These are phyloP conservation scores for Naganishia liquefaciens DNA, from an alignment of 1,284 basidiomycete genomes.

Conservation along the genomic window DNA sequence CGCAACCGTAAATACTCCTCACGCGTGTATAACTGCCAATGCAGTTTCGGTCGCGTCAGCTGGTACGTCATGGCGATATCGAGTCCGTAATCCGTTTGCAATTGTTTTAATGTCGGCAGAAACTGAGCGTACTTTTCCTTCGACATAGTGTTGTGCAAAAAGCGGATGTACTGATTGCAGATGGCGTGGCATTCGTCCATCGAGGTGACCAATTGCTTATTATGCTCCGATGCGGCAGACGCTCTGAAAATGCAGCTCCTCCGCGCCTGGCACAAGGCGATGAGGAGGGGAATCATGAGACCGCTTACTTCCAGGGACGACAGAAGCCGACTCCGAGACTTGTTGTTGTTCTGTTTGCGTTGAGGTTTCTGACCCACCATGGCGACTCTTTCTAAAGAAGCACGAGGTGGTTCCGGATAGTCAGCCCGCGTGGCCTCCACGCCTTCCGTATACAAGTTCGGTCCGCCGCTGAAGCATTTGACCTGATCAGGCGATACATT, in stretches of 20 bases:
- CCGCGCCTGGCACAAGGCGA: constrained; percentile 84
- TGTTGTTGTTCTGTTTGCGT: constrained; percentile 20
- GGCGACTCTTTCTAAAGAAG: constrained; percentile 5
- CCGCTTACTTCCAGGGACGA: constrained; percentile 68
- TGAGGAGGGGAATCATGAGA: constrained; percentile 76
- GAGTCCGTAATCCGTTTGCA: constrained; percentile 73
- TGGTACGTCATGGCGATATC: constrained; percentile 85
- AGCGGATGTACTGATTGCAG: constrained; percentile 60
- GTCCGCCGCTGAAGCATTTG: constrained; percentile 84
- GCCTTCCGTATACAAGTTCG: constrained; percentile 79
- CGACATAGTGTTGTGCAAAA: constrained; percentile 53
- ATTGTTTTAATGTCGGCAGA: constrained; percentile 67
- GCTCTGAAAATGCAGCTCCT: constrained; percentile 74
- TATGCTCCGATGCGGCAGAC: constrained; percentile 62
- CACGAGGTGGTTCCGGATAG: constrained; percentile 40
- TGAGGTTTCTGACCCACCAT: constrained; percentile 24
- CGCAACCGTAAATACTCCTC: constrained; percentile 30
- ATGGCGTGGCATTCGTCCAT: constrained; percentile 69
- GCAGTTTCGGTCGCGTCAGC: constrained; percentile 76
- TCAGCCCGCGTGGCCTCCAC: constrained; percentile 54
- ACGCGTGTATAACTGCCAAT: constrained; percentile 31
- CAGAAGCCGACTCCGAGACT: constrained; percentile 61
- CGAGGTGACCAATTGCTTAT: constrained; percentile 80
- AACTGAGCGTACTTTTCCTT: constrained; percentile 52
- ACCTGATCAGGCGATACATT: constrained; percentile 87